These are phyloP conservation scores for Schoenoplectus triqueter DNA, from an alignment of 202 grass and related monocot genomes.

Conservation along the genomic window DNA sequence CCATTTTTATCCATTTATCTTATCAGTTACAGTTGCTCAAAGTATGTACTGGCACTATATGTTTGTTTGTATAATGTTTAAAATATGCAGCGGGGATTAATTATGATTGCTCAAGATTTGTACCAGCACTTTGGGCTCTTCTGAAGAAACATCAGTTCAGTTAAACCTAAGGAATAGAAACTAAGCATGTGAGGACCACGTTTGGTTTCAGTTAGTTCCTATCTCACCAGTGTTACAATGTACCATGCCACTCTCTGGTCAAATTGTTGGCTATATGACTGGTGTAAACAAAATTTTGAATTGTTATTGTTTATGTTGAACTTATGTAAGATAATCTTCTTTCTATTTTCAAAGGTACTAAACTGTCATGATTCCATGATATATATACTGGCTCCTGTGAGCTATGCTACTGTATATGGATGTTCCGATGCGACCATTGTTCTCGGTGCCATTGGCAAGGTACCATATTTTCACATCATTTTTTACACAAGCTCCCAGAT, in stretches of 20 bases:
- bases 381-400: constrained; percentile 92
- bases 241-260: neutral
- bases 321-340: constrained; percentile 11
- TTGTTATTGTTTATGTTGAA: neutral
- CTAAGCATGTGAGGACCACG: neutral
- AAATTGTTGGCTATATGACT: constrained; percentile 15
- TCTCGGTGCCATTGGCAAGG: constrained; percentile 95
- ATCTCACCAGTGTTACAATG: neutral
- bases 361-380: constrained; percentile 98
- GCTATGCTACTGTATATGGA: constrained; percentile 90
- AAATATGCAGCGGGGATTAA: neutral
- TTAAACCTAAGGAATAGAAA: neutral
- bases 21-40: neutral
- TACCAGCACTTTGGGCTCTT: neutral
- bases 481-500: constrained; percentile 11
- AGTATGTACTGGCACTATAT: neutral
- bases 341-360: constrained; percentile 62
- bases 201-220: neutral
- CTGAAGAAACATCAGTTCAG: neutral
- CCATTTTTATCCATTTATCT: neutral
- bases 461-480: constrained; percentile 43
- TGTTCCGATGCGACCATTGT: constrained; percentile 91
- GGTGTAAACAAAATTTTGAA: neutral
- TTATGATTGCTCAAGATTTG: constrained; percentile 4
- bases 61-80: neutral